Evolutionary conservation across 2,329 filamentous ascomycete genomes (phyloP).

Genomic region (Lecanoromycetidae sp.): DNA sequence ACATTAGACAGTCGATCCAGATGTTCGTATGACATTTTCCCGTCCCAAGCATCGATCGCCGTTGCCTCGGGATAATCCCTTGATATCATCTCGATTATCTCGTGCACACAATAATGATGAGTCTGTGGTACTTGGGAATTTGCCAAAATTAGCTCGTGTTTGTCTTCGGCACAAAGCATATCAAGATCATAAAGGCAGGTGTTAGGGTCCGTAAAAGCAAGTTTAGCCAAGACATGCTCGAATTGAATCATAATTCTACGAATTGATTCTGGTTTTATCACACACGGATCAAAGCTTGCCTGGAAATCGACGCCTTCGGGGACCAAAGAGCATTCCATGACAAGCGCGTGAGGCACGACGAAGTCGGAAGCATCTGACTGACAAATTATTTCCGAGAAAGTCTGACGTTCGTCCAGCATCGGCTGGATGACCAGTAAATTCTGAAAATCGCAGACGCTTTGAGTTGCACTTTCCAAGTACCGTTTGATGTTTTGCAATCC

Average conservation of each 20-base stretch:
- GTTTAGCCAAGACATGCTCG: neutral
- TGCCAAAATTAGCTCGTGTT: too few species aligned
- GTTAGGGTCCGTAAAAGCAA: too few species aligned
- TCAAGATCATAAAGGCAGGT: too few species aligned
- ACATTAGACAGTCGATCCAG: conserved; percentile 17
- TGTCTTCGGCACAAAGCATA: too few species aligned
- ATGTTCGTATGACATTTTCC: conserved; percentile 18
- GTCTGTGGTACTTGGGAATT: too few species aligned
- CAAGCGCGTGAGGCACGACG: conserved; percentile 3
- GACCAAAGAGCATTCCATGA: neutral
- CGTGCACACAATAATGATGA: too few species aligned
- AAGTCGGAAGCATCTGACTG: neutral
- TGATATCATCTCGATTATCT: too few species aligned
- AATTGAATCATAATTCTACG: neutral
- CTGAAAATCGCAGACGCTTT: conserved; percentile 1
- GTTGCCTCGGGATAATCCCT: conserved; percentile 8
- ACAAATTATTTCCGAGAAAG: neutral
- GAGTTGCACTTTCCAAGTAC: neutral
- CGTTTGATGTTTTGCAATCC: conserved; percentile 6
- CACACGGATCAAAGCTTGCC: neutral
- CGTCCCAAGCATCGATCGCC: conserved; percentile 18
- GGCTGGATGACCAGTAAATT: conserved; percentile 8
- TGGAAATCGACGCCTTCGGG: neutral
- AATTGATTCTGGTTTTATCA: neutral
- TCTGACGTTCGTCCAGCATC: neutral